These are phyloP conservation scores for Suillus spraguei DNA, from an alignment of 768 basidiomycete species.

Conservation along the genomic window DNA sequence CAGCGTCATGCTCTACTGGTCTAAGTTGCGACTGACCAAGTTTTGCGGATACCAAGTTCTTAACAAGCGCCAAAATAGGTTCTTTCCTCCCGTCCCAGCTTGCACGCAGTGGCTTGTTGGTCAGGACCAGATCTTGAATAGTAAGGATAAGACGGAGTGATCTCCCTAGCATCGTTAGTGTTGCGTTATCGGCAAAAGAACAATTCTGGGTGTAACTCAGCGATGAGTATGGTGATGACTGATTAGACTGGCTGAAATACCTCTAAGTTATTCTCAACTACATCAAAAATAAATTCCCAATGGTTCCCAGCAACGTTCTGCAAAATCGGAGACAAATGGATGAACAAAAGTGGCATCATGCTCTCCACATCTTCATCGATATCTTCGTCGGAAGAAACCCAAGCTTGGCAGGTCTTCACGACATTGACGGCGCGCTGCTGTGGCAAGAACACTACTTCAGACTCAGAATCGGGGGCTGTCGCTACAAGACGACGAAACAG, in stretches of 20 bases:
- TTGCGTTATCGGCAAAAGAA: slow-evolving; percentile 56
- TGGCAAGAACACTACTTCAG: slow-evolving; percentile 82
- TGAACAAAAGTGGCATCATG: slow-evolving; percentile 72
- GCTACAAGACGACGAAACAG: slow-evolving; percentile 70
- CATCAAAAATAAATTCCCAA: slow-evolving; percentile 92
- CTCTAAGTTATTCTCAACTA: slow-evolving; percentile 88
- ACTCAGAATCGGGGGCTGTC: slow-evolving; percentile 75
- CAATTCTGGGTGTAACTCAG: slow-evolving; percentile 46
- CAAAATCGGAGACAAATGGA: slow-evolving; percentile 80
- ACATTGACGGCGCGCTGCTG: slow-evolving; percentile 86
- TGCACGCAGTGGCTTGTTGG: slow-evolving; percentile 74
- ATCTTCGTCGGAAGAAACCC: slow-evolving; percentile 68
- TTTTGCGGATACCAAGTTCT: slow-evolving; percentile 52
- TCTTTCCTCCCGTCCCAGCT: slow-evolving; percentile 65
- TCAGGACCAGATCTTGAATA: slow-evolving; percentile 67
- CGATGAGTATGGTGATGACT: not conserved
- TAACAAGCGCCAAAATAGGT: slow-evolving; percentile 56
- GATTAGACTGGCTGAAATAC: slow-evolving; percentile 41
- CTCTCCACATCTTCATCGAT: slow-evolving; percentile 80
- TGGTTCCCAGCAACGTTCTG: slow-evolving; percentile 86
- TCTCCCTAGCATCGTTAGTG: slow-evolving; percentile 65
- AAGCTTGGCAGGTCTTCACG: slow-evolving; percentile 81
- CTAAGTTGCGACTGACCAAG: not conserved
- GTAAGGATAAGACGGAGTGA: slow-evolving; percentile 67
- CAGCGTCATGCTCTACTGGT: not conserved